Evolutionary conservation across 2,329 filamentous ascomycete genomes (phyloP).

Genomic region (Cyanodermella asteris): DNA sequence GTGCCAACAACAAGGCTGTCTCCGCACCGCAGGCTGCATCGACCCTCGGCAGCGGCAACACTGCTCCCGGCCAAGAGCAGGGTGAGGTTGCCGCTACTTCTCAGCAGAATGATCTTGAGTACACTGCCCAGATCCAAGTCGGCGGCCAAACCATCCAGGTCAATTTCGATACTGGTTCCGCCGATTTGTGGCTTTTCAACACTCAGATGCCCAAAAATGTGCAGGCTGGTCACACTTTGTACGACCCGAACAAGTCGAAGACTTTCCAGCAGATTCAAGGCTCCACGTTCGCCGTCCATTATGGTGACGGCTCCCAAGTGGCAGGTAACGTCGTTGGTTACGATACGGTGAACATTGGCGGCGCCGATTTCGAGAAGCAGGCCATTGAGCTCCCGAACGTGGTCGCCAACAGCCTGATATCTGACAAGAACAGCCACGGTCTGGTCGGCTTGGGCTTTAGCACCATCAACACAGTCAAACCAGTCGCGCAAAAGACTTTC

Average conservation of each 20-base stretch:
- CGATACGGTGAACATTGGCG: slow-evolving; percentile 47
- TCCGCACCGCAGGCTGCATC: slow-evolving; percentile 10
- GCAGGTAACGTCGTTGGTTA: slow-evolving; percentile 38
- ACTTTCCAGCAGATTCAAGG: slow-evolving; percentile 28
- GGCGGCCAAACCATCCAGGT: slow-evolving; percentile 47
- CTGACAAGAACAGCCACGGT: slow-evolving; percentile 42
- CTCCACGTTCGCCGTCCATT: slow-evolving; percentile 39
- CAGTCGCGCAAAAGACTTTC: slow-evolving; percentile 45
- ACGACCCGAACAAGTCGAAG: slow-evolving; percentile 29
- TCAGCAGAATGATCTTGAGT: slow-evolving; percentile 44
- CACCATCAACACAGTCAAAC: slow-evolving; percentile 41
- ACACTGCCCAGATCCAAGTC: slow-evolving; percentile 46
- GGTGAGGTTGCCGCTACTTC: slow-evolving; percentile 44
- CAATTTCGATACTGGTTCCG: slow-evolving; percentile 56
- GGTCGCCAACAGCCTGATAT: slow-evolving; percentile 35
- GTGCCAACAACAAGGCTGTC: slow-evolving; percentile 13
- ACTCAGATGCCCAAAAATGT: slow-evolving; percentile 27
- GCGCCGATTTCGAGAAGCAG: slow-evolving; percentile 37
- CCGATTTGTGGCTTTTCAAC: slow-evolving; percentile 56
- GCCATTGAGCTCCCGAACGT: slow-evolving; percentile 43
- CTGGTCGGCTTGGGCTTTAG: slow-evolving; percentile 47
- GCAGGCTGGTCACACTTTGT: slow-evolving; percentile 31
- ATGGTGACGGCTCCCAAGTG: slow-evolving; percentile 45
- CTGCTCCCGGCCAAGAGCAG: too few relatives aligned
- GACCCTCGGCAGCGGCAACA: slow-evolving; percentile 10